Conservation (phyloP, 208 protist genomes). For the Crithidia mellificae region DNA sequence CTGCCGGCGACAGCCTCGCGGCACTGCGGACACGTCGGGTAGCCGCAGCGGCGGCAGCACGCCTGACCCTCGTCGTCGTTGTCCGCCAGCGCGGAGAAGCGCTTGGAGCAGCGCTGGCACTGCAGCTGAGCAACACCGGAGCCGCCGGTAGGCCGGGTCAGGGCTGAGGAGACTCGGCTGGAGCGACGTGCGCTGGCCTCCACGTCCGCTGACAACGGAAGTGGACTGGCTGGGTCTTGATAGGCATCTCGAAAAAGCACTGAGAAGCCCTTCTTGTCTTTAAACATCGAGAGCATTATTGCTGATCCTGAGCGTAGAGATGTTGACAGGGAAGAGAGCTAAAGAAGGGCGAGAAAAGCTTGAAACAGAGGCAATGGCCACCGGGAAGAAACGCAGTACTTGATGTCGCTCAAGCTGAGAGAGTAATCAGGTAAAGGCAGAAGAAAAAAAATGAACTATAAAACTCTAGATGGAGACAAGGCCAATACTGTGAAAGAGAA, state of each 20-base stretch:
- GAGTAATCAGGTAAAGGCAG: background rate
- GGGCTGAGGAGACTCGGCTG: background rate
- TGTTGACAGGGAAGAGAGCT: background rate
- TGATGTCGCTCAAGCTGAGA: background rate
- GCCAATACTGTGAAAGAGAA: no score
- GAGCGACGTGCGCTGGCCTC: conserved; percentile 1
- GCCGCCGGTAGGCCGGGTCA: background rate
- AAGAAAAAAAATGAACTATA: no score
- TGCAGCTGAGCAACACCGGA: conserved; percentile 19
- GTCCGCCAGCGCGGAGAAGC: conserved; percentile 31
- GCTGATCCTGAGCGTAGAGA: background rate
- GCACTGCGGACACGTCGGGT: conserved; percentile 58
- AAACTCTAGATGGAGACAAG: no score
- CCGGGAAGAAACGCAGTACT: no score
- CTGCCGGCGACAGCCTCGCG: conserved; percentile 32
- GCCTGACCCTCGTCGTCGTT: background rate
- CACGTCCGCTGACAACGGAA: background rate
- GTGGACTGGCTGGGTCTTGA: background rate
- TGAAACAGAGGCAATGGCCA: no score
- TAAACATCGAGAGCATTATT: conserved; percentile 73
- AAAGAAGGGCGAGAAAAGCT: background rate
- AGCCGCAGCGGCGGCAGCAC: conserved; percentile 65
- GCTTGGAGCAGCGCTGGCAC: conserved; percentile 65
- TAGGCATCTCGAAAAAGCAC: conserved; percentile 44
- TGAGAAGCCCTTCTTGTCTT: conserved; percentile 66